Base-by-base conservation (phyloP, 176 grass and related monocot genomes). In the Aegilops bicornis region DNA sequence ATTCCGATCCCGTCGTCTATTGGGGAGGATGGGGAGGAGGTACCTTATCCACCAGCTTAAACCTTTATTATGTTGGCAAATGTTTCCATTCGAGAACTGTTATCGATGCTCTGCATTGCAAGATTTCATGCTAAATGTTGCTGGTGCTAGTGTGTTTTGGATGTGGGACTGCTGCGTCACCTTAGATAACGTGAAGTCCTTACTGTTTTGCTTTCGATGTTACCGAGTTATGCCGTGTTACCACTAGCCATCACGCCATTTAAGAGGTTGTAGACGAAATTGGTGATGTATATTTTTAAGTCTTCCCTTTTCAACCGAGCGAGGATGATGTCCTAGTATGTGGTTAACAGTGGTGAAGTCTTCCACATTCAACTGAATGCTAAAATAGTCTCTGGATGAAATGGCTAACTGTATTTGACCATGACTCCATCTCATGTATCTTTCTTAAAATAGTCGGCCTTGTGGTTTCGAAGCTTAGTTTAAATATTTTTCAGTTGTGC, bases 1-100 rank as follows among this genome's bases (percentile, higher is more conserved):
- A 85, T 91, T 72, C 77, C 78, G 31, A 72, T 88, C 39, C 90
- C 90, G n/a, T 85, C 86, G 31, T 91, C 86, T 9, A 88, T 85
- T 81, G 86, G 86, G 78, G 90, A 91, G 22, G 90, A 88, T 58
- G 86, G 77, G 24, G 89, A 88, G 85, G 76, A 91, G 90, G 90
- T 91, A 88, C 86, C 17, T 78, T 88, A 64, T 77, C 63, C 59
- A 56, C 25, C 0, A 31, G 29, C 64, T 90, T 90, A 47, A 84
- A 32, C 0, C 6, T 69, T 37, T 37, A 8, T 48, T 69, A 39
- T 87, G 52, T 48, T 79, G 5, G 29, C 19, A 36, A 77, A 76
- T 86, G 2, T 64, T 71, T 85, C 22, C 45, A 7, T 70, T 85
- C 6, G 39, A 16, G 19, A 80, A 42, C 10, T 67, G 27, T 31